Base-by-base conservation (phyloP, 2,329 filamentous ascomycete genomes). In the Domatiomyces catenatus region DNA sequence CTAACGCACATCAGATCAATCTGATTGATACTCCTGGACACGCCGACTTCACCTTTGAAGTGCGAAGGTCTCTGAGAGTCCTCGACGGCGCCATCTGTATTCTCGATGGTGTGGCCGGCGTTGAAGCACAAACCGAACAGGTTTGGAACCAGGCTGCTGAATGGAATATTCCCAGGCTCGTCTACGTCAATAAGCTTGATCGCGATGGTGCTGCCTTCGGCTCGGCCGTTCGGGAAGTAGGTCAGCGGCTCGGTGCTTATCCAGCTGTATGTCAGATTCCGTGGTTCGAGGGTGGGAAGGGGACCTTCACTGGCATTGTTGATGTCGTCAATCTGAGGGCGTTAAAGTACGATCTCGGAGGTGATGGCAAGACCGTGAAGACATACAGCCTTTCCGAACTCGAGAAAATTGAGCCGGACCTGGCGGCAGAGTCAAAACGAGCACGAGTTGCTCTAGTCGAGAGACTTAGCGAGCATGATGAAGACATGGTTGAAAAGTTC, bases 21-120 rank as follows among this genome's bases (percentile, higher is more conserved):
- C 71, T 94, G 1, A 96, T 98, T 53, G 92, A 98, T 64, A 96
- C 92, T 0, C 92, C 92, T 1, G 92, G 92, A 1, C 92, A 98
- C 63, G 89, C 93, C 19, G 92, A 98, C 65, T 98, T 98, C 61
- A 88, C 90, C 0, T 96, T 96, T 62, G 92, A 98, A 65, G 92
- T 96, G 2, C 77, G 95, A 57, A 80, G 92, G 10, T 96, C 90
- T 28, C 72, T 96, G 5, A 81, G 87, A 18, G 84, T 94, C 32
- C 75, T 94, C 0, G 88, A 94, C 62, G 88, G 88, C 4, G 87
- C 87, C 1, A 82, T 94, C n/a, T 94, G 87, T 61, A 89, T 94
- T 60, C 79, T 94, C 6, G 88, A 94, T 63, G 88, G 86, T 0
- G 88, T 94, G 39, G 88, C 90, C 54, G 88, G 88, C 1, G 92